Conservation (phyloP, 768 basidiomycete genomes). For the Pleurotus platypus region DNA sequence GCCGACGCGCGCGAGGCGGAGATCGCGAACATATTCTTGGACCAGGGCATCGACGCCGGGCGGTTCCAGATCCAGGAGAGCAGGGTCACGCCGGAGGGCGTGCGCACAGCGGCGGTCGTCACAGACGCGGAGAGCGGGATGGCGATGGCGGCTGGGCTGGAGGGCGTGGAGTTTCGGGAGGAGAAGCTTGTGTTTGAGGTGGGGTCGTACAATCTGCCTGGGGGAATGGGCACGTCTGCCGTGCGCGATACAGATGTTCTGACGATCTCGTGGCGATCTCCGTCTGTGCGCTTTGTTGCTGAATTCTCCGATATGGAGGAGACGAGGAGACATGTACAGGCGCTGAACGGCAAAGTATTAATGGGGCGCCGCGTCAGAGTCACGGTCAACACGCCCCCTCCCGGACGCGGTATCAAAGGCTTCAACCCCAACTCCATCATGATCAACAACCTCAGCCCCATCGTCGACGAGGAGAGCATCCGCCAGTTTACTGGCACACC, state of each 20-base stretch:
- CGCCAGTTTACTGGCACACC: conserved; percentile 24
- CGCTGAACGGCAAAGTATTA: conserved; percentile 31
- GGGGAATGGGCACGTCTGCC: conserved; percentile 37
- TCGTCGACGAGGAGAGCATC: conserved; percentile 20
- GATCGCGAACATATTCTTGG: conserved; percentile 36
- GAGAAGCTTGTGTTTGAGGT: conserved; percentile 40
- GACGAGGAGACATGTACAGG: conserved; percentile 29
- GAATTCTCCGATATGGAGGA: conserved; percentile 30
- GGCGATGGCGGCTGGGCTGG: conserved; percentile 38
- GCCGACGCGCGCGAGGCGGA: conserved; percentile 32
- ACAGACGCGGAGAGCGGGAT: conserved; percentile 38
- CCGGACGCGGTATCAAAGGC: conserved; percentile 19
- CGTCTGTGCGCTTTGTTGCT: conserved; percentile 40
- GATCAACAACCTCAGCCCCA: conserved; percentile 36
- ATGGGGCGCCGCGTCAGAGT: conserved; percentile 43
- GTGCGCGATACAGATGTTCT: conserved; percentile 33
- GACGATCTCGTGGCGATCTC: conserved; percentile 48
- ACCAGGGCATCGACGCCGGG: conserved; percentile 35
- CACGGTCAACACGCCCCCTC: conserved; percentile 33
- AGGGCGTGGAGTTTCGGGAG: conserved; percentile 46
- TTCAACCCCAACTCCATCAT: conserved; percentile 33
- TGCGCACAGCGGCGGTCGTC: conserved; percentile 36
- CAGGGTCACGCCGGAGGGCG: conserved; percentile 20
- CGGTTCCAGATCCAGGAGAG: conserved; percentile 31
- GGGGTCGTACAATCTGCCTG: conserved; percentile 30